Base-by-base conservation (phyloP, 2,329 filamentous ascomycete genomes). In the Alternaria arbusti region DNA sequence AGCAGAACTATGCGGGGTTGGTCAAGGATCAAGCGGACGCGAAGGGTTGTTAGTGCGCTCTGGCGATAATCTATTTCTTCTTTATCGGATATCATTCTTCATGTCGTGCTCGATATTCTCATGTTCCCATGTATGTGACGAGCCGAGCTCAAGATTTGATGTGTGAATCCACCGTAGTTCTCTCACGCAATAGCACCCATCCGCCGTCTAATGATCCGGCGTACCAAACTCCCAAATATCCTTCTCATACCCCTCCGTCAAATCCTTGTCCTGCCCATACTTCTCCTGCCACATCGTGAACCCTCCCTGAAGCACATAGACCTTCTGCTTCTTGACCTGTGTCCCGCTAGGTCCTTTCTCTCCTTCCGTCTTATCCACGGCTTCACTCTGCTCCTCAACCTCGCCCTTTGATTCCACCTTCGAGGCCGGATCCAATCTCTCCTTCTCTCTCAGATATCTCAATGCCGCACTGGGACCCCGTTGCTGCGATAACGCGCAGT, bases 401-500 rank as follows among this genome's bases (percentile, higher is more conserved):
- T 63, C 65, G 5, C 64, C 68, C 60, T 66, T 58, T 56, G 40
- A 71, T 65, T 50, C 57, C 22, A 20, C 20, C 71, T 5, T 82
- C 8, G 25, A 20, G 25, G 40, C 46, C 40, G 50, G 54, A 55
- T 84, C 73, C 66, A 85, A 63, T 57, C 86, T 83, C 70, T 91
- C 88, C 50, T 89, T 85, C 82, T 94, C 91, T 36, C 91, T 84
- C 64, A 94, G 71, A 79, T 97, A 98, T 73, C 86, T 86, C 70
- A 97, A 82, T 4, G 96, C 96, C 4, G 95, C 94, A 54, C 87
- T 87, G 0, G 96, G 96, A 0, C 96, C 96, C 1, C 96, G 86
- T 82, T 97, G 91, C 83, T 98, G 96, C 70, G 91, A 95, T 59
- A 98, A 84, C 17, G 92, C 91, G 81, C 96, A 99, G 82, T 99